Evolutionary conservation across 345 rosid species (phyloP).

Genomic region (Brassica incana): DNA sequence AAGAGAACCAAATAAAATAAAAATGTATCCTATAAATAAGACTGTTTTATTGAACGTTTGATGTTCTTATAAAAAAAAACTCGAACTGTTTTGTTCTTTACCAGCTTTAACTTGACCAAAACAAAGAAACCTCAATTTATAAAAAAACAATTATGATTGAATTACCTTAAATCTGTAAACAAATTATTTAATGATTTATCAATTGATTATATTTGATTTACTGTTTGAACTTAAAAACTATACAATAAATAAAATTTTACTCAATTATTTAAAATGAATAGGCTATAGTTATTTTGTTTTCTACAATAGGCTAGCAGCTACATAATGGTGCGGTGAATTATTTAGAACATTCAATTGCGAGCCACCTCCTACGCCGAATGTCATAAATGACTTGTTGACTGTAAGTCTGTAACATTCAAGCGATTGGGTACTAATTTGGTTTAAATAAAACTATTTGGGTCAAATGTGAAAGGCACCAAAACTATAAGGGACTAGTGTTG

Average conservation of each 20-base stretch:
- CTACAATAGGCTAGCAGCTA: not conserved
- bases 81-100: too few relatives aligned
- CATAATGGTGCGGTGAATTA: not conserved
- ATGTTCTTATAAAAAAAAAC: too few relatives aligned
- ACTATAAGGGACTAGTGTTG: not conserved
- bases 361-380: not conserved
- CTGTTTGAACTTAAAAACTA: not conserved
- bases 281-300: not conserved
- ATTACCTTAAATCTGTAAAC: too few relatives aligned
- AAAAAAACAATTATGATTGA: too few relatives aligned
- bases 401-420: not conserved
- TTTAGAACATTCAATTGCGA: not conserved
- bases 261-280: not conserved
- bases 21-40: too few relatives aligned
- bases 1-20: not conserved
- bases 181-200: not conserved
- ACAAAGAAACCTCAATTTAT: too few relatives aligned
- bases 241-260: too few relatives aligned
- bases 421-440: not conserved
- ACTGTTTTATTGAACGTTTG: too few relatives aligned
- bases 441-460: not conserved
- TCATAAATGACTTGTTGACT: not conserved
- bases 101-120: too few relatives aligned
- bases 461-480: not conserved
- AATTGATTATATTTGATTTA: not conserved